Conservation (phyloP, 2,329 filamentous ascomycete species). For the Microthyrium microscopicum region DNA sequence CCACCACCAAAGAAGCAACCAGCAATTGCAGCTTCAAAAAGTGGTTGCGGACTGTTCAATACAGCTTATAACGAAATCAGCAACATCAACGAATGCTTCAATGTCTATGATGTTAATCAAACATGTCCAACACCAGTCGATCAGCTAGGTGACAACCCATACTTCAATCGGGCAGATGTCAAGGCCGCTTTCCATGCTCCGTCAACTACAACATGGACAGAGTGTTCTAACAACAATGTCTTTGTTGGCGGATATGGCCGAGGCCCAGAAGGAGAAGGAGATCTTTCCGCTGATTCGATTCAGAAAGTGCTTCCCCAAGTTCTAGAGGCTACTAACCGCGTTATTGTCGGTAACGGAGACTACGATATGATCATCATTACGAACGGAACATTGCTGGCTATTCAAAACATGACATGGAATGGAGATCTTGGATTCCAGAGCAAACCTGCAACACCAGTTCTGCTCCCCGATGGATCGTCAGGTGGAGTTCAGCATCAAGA, state of each 20-base stretch:
- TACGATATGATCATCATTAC: conserved; percentile 9
- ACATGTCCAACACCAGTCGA: conserved; percentile 10
- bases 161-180: conserved; percentile 12
- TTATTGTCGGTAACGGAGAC: conserved; percentile 9
- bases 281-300: conserved; percentile 11
- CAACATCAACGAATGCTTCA: conserved; percentile 9
- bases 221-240: conserved; percentile 8
- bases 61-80: conserved; percentile 1
- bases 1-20: conserved; percentile 8
- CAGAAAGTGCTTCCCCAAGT: conserved; percentile 10
- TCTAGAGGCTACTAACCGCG: conserved; percentile 9
- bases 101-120: conserved; percentile 11
- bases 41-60: conserved; percentile 7
- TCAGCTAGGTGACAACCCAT: conserved; percentile 37
- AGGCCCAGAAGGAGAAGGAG: conserved; percentile 10
- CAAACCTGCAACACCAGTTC: conserved; percentile 8
- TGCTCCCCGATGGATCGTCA: conserved; percentile 6
- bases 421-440: conserved; percentile 11
- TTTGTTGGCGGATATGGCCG: conserved; percentile 8
- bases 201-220: conserved; percentile 9
- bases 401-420: conserved; percentile 13
- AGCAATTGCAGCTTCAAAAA: background rate
- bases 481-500: conserved; percentile 17
- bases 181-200: conserved; percentile 11
- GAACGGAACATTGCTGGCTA: conserved; percentile 10